Percentiles rank a stretch among this genome's conserved stretches.
phyloP scores from a whole-genome alignment of 1,284 basidiomycete genomes.

The Puccinia hordei region DNA sequence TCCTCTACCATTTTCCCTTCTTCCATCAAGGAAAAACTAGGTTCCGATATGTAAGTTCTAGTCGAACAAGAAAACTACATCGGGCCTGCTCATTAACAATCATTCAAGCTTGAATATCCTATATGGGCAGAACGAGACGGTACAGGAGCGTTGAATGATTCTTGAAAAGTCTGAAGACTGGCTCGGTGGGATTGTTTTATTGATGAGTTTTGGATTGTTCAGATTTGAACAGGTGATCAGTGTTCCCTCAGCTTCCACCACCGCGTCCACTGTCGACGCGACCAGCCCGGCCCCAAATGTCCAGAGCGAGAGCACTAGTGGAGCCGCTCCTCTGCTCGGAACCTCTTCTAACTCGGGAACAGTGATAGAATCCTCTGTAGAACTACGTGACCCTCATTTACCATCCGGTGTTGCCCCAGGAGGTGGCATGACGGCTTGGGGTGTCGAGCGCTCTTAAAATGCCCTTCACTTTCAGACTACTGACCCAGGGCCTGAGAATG shows the following conservation, averaged over 20 bases:
- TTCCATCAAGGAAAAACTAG: neutral
- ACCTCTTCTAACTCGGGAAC: conserved; percentile 17
- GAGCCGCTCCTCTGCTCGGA: neutral
- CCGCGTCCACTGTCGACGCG: neutral
- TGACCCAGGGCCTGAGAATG: no score
- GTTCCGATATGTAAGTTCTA: neutral
- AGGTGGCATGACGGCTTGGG: conserved; percentile 13
- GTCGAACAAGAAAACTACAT: no score
- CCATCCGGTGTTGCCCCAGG: conserved; percentile 4
- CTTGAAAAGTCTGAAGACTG: neutral
- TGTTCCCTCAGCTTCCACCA: neutral
- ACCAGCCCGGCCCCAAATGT: neutral
- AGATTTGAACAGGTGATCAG: conserved; percentile 37
- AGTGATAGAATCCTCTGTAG: neutral
- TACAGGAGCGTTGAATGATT: neutral
- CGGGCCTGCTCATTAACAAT: neutral
- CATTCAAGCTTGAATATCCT: no score
- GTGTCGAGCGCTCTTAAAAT: conserved; percentile 1
- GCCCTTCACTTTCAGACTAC: no score
- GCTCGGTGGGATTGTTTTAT: neutral
- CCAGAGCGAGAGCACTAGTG: neutral
- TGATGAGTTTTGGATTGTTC: neutral
- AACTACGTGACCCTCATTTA: conserved; percentile 3
- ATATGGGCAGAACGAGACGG: neutral
- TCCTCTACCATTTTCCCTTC: neutral